A percentile compares a stretch with the other conserved stretches of the same genome.
These are phyloP conservation scores for Westerdykella sp. DNA, from an alignment of 2,329 filamentous ascomycete species.

Conservation along the genomic window DNA sequence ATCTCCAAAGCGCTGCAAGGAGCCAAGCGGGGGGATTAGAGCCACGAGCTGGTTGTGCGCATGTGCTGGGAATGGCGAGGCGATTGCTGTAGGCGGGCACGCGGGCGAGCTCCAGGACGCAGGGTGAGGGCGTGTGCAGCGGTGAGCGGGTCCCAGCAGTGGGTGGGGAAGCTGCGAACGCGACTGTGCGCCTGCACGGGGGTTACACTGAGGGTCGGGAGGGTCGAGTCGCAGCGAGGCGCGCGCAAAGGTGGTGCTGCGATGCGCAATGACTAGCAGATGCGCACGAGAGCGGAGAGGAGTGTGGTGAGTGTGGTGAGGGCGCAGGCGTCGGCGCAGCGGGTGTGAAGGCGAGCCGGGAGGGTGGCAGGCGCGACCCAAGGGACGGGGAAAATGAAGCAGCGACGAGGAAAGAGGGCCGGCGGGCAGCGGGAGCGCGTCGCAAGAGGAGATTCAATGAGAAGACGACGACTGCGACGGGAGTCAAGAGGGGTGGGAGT, in stretches of 20 bases:
- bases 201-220: slow-evolving; percentile 24
- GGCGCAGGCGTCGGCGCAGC: not conserved
- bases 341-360: no score
- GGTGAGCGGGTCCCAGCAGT: slow-evolving; percentile 21
- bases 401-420: not conserved
- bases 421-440: slow-evolving; percentile 2
- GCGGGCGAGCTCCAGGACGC: slow-evolving; percentile 15
- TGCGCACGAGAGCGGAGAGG: slow-evolving; percentile 13
- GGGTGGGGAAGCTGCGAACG: slow-evolving; percentile 29
- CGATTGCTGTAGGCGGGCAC: not conserved
- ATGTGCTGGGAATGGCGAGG: slow-evolving; percentile 3
- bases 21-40: slow-evolving; percentile 8
- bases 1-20: slow-evolving; percentile 24
- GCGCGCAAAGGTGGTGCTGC: slow-evolving; percentile 15
- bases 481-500: no score
- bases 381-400: not conserved
- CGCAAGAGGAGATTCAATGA: no score
- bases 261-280: slow-evolving; percentile 5
- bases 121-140: slow-evolving; percentile 17
- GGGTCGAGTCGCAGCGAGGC: slow-evolving; percentile 12
- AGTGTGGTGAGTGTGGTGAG: slow-evolving; percentile 14
- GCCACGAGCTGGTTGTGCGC: slow-evolving; percentile 9
- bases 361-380: not conserved
- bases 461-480: no score
- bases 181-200: slow-evolving; percentile 28